Percentiles rank a stretch among this genome's conserved stretches.
Evolutionary conservation across 2,329 filamentous ascomycete genomes (phyloP).

Genomic region (Aspergillus viridinutans): DNA sequence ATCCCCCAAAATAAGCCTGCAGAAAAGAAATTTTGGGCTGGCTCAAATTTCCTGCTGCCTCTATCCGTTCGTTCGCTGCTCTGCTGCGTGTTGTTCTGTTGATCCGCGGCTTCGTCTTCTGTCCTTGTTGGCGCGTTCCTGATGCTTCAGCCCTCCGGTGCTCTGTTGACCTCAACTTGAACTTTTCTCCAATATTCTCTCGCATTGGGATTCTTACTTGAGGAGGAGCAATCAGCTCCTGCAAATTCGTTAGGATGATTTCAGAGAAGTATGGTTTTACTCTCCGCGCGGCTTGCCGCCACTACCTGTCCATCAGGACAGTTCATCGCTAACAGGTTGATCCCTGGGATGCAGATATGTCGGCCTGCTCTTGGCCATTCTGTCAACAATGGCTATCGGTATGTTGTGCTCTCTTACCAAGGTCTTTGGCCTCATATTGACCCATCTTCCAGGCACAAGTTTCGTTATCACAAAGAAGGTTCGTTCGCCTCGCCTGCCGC

Average conservation of each 20-base stretch:
- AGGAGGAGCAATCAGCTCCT: conserved; percentile 38
- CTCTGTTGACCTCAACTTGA: conserved; percentile 1
- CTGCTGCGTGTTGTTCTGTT: conserved; percentile 10
- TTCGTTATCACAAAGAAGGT: conserved; percentile 99
- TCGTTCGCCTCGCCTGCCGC: conserved; percentile 26
- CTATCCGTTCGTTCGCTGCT: conserved; percentile 2
- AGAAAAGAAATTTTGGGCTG: background rate
- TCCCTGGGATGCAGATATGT: conserved; percentile 38
- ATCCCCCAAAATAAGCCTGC: background rate
- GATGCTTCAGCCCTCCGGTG: background rate
- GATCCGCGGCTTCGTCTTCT: conserved; percentile 9
- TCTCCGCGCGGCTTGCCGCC: conserved; percentile 1
- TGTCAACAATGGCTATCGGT: conserved; percentile 48
- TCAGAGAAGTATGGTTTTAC: conserved; percentile 39
- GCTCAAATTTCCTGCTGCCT: background rate
- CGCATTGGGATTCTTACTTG: conserved; percentile 30
- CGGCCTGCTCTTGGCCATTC: conserved; percentile 44
- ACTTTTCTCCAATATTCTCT: conserved; percentile 12
- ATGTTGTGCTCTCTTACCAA: conserved; percentile 10
- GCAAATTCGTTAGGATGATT: conserved; percentile 32
- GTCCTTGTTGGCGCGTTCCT: background rate
- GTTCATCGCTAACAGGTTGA: conserved; percentile 16
- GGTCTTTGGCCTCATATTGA: conserved; percentile 5
- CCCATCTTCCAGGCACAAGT: conserved; percentile 66
- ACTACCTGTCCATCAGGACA: conserved; percentile 5